Evolutionary conservation across 768 basidiomycete species (phyloP).

Genomic region (Amanita fuliginea): DNA sequence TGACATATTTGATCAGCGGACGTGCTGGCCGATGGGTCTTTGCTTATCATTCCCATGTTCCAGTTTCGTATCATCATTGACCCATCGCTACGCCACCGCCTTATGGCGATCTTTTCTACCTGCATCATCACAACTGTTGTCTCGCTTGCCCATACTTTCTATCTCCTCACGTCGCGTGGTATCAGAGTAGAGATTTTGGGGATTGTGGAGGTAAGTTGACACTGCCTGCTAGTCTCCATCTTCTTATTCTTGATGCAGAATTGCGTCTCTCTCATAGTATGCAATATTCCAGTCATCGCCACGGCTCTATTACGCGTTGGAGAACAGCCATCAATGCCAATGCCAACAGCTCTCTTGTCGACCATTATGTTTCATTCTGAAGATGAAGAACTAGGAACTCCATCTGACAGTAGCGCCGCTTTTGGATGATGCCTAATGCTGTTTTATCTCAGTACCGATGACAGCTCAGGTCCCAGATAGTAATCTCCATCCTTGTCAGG

Average conservation of each 20-base stretch:
- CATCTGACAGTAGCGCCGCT: not conserved
- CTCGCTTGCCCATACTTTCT: conserved; percentile 32
- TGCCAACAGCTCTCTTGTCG: not conserved
- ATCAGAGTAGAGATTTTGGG: conserved; percentile 24
- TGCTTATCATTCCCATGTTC: conserved; percentile 33
- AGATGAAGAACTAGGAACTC: not conserved
- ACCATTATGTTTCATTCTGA: not conserved
- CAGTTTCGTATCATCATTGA: conserved; percentile 32
- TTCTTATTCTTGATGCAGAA: conserved; percentile 12
- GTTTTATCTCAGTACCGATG: not conserved
- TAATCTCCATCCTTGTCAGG: too few relatives aligned
- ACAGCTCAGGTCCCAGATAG: too few relatives aligned
- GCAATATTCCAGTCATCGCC: conserved; percentile 16
- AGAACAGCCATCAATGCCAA: not conserved
- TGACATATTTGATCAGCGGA: conserved; percentile 25
- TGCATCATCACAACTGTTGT: conserved; percentile 38
- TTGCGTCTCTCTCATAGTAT: conserved; percentile 24
- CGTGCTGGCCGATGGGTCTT: conserved; percentile 30
- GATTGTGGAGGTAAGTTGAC: conserved; percentile 28
- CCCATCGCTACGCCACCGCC: conserved; percentile 23
- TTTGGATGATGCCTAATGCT: not conserved
- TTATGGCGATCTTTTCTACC: conserved; percentile 42
- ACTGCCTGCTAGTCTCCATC: not conserved
- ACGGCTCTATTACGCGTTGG: not conserved
- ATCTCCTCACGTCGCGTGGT: conserved; percentile 22